A percentile compares a stretch with the other conserved stretches of the same genome.
phyloP scores from a whole-genome alignment of 163 green algal genomes.

The Prototheca wickerhamii region DNA sequence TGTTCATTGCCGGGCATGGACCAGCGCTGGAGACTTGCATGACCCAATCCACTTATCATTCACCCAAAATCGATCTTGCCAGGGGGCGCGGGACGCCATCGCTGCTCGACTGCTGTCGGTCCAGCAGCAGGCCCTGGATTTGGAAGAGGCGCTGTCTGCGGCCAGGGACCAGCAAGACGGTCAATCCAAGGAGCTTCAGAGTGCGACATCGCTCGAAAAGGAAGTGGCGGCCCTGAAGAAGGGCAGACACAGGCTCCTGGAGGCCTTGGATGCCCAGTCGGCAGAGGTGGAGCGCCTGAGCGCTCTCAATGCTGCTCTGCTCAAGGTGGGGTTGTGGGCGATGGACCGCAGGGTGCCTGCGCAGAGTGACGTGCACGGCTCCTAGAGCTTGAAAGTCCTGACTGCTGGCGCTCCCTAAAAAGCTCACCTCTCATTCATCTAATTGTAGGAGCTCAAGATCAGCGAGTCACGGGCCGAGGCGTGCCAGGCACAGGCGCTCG shows the following conservation, averaged over 20 bases:
- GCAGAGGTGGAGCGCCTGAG: slow-evolving; percentile 45
- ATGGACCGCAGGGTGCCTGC: slow-evolving; percentile 13
- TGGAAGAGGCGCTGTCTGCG: neutral
- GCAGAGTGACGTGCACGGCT: neutral
- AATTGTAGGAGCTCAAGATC: slow-evolving; percentile 21
- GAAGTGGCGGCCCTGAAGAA: slow-evolving; percentile 42
- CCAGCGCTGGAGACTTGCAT: neutral
- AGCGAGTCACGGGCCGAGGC: slow-evolving; percentile 10
- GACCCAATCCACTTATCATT: neutral
- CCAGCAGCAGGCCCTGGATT: neutral
- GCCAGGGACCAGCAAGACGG: no score
- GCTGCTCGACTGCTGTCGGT: neutral
- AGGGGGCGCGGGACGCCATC: neutral
- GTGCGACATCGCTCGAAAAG: no score
- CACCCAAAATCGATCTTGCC: neutral
- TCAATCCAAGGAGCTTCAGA: no score
- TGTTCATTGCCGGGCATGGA: neutral
- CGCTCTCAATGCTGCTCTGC: slow-evolving; percentile 16
- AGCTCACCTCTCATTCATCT: no score
- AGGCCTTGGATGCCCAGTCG: slow-evolving; percentile 52
- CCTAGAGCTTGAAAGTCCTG: no score
- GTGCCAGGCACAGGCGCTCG: slow-evolving; percentile 54
- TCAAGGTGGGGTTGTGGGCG: slow-evolving; percentile 9
- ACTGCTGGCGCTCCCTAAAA: no score
- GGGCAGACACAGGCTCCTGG: slow-evolving; percentile 50